phyloP scores from a whole-genome alignment of 2,329 filamentous ascomycete species.

The Grosmannia huntii region DNA sequence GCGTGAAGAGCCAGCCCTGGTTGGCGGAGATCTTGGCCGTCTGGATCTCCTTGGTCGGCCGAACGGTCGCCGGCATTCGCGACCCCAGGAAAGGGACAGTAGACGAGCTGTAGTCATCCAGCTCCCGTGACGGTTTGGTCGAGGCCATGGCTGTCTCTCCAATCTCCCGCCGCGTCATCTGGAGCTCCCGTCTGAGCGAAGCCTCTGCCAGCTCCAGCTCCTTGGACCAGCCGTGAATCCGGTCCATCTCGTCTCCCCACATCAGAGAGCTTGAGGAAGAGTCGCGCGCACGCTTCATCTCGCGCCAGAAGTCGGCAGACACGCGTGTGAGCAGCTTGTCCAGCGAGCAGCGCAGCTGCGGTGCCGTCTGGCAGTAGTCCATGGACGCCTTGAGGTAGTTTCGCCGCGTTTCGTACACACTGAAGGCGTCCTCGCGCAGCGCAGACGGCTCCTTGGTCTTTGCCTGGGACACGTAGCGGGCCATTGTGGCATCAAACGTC shows the following conservation, averaged over 20 bases:
- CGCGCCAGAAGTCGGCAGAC: slow-evolving; percentile 77
- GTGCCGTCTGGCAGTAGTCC: slow-evolving; percentile 82
- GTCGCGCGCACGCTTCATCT: slow-evolving; percentile 64
- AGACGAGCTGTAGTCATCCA: slow-evolving; percentile 83
- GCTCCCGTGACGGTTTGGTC: slow-evolving; percentile 72
- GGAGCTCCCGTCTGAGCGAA: slow-evolving; percentile 69
- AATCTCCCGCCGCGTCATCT: slow-evolving; percentile 66
- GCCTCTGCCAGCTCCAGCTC: slow-evolving; percentile 89
- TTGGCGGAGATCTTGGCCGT: slow-evolving; percentile 54
- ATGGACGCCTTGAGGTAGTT: slow-evolving; percentile 83
- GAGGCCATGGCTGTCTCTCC: slow-evolving; percentile 61
- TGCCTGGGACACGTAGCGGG: slow-evolving; percentile 70
- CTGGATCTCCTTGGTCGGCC: slow-evolving; percentile 15
- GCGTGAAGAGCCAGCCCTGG: slow-evolving; percentile 86
- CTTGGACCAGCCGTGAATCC: slow-evolving; percentile 81
- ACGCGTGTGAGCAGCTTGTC: slow-evolving; percentile 79
- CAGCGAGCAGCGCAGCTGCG: slow-evolving; percentile 70
- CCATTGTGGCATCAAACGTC: slow-evolving; percentile 67
- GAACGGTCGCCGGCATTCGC: slow-evolving; percentile 49
- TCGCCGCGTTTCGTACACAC: slow-evolving; percentile 84
- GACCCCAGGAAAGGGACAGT: slow-evolving; percentile 79
- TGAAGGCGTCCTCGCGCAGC: slow-evolving; percentile 87
- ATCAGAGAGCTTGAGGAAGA: slow-evolving; percentile 49
- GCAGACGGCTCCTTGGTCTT: slow-evolving; percentile 91
- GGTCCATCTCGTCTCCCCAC: slow-evolving; percentile 72